Evolutionary conservation across 495 filamentous ascomycete genomes (phyloP), one percentile per base, ranked within the genome.

Genomic region (Evernia prunastri): DNA sequence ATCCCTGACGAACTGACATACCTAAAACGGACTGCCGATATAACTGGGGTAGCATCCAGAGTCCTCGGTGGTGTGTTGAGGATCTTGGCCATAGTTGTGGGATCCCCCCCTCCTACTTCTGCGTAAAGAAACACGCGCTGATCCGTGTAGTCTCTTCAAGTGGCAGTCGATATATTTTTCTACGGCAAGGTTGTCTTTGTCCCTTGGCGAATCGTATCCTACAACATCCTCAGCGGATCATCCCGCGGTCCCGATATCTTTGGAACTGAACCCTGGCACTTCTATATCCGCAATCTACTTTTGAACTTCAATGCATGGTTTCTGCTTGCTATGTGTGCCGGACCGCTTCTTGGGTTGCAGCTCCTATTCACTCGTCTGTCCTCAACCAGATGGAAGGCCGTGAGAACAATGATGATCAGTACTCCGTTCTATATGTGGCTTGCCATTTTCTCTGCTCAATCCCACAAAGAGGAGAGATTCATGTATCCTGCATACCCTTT

Each of bases 231-330:
- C 69, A 87, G 88, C 59, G 86, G 82, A 3, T 78, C 86, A 10
- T 87, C 85, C 49, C 82, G 81, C 72, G 95, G 95, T 0, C 95
- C 95, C 2, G 82, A 94, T 58, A 94, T 99, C 61, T 99, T 96
- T 71, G 95, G 95, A 33, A 95, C 90, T 25, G 95, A 99, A 71
- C 91, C 93, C 37, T 97, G 94, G 95, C 86, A 89, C 47, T 99
- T 97, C 74, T 99, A 99, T 73, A 78, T 96, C 66, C 87, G 86
- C 68, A 99, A 99, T 70, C 81, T 97, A 23, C 75, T 88, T 31
- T 79, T 99, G 63, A 99, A 99, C 77, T 97, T 97, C 82, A 96
- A 96, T 68, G 72, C 92, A 49, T 96, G 92, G 89, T 92, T 96
- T 67, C 68, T 91, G 17, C 80, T 97, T 13, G 93, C 94, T 15